Percentiles rank a stretch among this genome's conserved stretches.
phyloP scores from a whole-genome alignment of 129 eudicot species.

The Escallonia herrerae region DNA sequence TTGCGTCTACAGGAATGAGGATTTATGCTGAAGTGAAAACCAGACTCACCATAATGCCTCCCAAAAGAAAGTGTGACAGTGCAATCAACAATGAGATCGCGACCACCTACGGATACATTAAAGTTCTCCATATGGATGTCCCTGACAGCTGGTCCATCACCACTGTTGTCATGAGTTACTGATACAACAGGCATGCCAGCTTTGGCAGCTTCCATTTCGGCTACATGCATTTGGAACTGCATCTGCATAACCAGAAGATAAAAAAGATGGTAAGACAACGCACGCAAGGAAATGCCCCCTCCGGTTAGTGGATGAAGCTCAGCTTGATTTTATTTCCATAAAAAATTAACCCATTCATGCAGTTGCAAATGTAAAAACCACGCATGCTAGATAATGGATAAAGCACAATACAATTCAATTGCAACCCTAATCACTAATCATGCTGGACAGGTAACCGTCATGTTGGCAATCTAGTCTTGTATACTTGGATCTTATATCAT shows the following conservation, averaged over 20 bases:
- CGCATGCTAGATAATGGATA: no score
- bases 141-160: conserved; percentile 56
- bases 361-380: no score
- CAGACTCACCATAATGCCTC: conserved; percentile 81
- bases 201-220: conserved; percentile 92
- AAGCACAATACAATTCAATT: no score
- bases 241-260: conserved; percentile 33
- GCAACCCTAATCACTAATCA: no score
- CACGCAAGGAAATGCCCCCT: no score
- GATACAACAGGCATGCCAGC: conserved; percentile 97
- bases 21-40: not conserved
- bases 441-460: no score
- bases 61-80: conserved; percentile 80
- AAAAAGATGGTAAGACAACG: not conserved
- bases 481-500: no score
- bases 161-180: conserved; percentile 69
- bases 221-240: conserved; percentile 80
- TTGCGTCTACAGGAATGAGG: no score
- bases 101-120: conserved; percentile 93
- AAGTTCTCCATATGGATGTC: conserved; percentile 95
- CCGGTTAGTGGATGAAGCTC: no score
- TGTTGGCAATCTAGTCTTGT: no score
- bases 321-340: no score
- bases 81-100: conserved; percentile 92
- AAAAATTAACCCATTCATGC: no score